A percentile compares a stretch with the other conserved stretches of the same genome.
phyloP scores from a whole-genome alignment of 768 basidiomycete genomes.

The Lenzites betulinus region DNA sequence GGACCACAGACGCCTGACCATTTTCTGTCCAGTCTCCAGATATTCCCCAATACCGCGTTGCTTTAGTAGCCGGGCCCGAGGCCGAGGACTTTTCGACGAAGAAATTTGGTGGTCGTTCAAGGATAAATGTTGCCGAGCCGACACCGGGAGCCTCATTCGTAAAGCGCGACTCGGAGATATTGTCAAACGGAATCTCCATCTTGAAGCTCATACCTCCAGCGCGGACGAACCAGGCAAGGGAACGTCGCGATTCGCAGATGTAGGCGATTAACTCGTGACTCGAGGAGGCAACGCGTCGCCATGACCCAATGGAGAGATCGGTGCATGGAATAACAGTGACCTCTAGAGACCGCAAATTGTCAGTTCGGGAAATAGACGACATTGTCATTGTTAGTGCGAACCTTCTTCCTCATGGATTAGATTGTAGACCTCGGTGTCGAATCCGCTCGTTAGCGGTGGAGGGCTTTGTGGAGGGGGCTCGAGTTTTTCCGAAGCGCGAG shows the following conservation, averaged over 20 bases:
- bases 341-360: slow-evolving; percentile 41
- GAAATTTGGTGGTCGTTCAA: slow-evolving; percentile 69
- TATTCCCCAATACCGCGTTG: slow-evolving; percentile 51
- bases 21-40: slow-evolving; percentile 80
- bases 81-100: slow-evolving; percentile 56
- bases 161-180: slow-evolving; percentile 60
- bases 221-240: slow-evolving; percentile 78
- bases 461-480: slow-evolving; percentile 49
- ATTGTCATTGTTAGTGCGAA: slow-evolving; percentile 40
- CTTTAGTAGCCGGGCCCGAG: background rate
- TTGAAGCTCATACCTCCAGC: slow-evolving; percentile 76
- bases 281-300: slow-evolving; percentile 70
- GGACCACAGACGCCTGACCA: slow-evolving; percentile 61
- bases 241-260: slow-evolving; percentile 64
- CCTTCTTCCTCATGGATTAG: slow-evolving; percentile 79
- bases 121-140: slow-evolving; percentile 62
- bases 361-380: background rate
- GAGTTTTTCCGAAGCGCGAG: slow-evolving; percentile 31
- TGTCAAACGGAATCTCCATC: slow-evolving; percentile 78
- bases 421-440: slow-evolving; percentile 60
- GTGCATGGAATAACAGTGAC: slow-evolving; percentile 77
- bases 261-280: slow-evolving; percentile 77
- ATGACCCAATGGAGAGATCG: slow-evolving; percentile 73
- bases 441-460: slow-evolving; percentile 52
- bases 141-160: slow-evolving; percentile 53